Evolutionary conservation across 371 early-diverging fungal species (phyloP), one percentile per base, ranked within the genome.

Genomic region (Apophysomyces trapeziformis): DNA sequence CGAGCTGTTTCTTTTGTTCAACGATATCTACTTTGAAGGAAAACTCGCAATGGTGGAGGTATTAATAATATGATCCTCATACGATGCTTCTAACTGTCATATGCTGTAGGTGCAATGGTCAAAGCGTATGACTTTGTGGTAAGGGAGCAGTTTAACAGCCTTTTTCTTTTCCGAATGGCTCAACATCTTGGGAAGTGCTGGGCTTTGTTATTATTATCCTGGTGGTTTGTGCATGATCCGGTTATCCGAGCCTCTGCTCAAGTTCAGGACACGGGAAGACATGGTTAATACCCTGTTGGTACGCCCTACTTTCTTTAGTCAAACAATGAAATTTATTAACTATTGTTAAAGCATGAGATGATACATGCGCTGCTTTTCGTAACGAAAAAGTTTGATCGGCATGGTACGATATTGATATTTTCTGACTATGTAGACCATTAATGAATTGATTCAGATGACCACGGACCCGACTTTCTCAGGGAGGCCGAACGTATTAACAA

Each of bases 321-420:
- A 39, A 39, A 44, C 11, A 61, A 38, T 43, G 35, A 18, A 21
- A n/a, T 21, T 38, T 38, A 50, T 44, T 26, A 47, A 45, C 14
- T 46, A 26, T 50, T 57, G 18, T 11, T 72, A 58, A 61, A 81
- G 75, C 83, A 83, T 45, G 84, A 84, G 65, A 85, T 84, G 83
- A 85, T 84, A 35, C 86, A 87, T 66, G 90, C 90, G 2, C 81
- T 85, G 21, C 66, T 87, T 5, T 91, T 90, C 72, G 70, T 90
- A 0, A 88, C 85, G 7, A 65, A 78, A 43, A 74, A 68, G 14
- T 79, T 75, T 37, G 68, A 66, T 59, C 79, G 84, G 41, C 80
- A 77, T 62, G 81, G 78, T 74, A 78, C 68, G 11, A 26, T 47
- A n/a, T n/a, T 5, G 35, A 46, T 26, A 26, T 26, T 2, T 26